phyloP scores from a whole-genome alignment of 1,284 basidiomycete species.

The Boletus sp. region DNA sequence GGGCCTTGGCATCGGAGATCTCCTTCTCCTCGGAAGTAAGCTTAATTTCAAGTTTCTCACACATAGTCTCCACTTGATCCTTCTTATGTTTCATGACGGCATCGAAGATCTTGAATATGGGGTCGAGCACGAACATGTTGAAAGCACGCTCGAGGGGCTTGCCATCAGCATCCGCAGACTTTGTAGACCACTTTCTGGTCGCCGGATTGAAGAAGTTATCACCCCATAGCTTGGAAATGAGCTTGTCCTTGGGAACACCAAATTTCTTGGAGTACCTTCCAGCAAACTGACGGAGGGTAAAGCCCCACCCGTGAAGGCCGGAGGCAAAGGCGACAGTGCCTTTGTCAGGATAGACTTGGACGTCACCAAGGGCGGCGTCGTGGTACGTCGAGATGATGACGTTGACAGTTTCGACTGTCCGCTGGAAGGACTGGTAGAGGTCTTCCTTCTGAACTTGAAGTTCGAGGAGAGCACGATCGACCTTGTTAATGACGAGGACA shows the following conservation, averaged over 20 bases:
- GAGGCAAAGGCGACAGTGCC: conserved; percentile 99
- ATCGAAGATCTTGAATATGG: conserved; percentile 98
- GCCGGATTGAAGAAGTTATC: conserved; percentile 99
- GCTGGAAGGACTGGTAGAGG: conserved; percentile 96
- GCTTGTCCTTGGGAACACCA: conserved; percentile 98
- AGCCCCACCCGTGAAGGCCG: conserved; percentile 99
- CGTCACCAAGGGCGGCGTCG: conserved; percentile 93
- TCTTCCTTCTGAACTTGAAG: conserved; percentile 97
- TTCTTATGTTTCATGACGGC: conserved; percentile 99
- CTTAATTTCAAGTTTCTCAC: conserved; percentile 96
- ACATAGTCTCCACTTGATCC: conserved; percentile 80
- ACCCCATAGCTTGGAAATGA: conserved; percentile 98
- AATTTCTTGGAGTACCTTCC: conserved; percentile 97
- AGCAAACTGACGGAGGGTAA: conserved; percentile 98
- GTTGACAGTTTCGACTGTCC: conserved; percentile 98
- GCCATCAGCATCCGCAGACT: conserved; percentile 74
- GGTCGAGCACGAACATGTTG: conserved; percentile 97
- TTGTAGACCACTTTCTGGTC: conserved; percentile 96
- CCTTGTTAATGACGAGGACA: conserved; percentile 99
- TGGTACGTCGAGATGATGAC: conserved; percentile 99
- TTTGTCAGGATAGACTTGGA: conserved; percentile 98
- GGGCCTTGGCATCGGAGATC: conserved; percentile 85
- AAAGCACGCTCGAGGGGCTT: conserved; percentile 90
- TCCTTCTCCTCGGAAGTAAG: conserved; percentile 90
- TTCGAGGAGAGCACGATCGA: conserved; percentile 98